Conservation (phyloP, 257 asterid species). For the Penstemon eatonii region DNA sequence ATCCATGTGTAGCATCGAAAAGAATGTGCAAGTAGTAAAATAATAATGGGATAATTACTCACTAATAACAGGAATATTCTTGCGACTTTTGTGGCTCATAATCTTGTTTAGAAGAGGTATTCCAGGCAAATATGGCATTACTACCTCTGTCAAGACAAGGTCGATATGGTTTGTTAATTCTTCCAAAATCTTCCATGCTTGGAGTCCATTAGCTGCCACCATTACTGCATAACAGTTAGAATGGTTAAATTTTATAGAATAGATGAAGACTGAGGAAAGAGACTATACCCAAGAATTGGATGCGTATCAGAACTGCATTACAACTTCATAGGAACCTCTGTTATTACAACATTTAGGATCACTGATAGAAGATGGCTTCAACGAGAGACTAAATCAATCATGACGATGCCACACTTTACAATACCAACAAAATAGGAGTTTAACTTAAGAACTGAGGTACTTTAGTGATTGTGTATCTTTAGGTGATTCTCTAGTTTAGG, state of each 20-base stretch:
- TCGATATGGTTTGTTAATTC: constrained; percentile 70
- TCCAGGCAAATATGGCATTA: constrained; percentile 76
- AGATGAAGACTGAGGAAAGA: background rate
- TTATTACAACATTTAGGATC: too few species aligned
- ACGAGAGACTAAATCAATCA: too few species aligned
- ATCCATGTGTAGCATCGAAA: constrained; percentile 4
- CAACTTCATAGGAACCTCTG: too few species aligned
- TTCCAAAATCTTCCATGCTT: constrained; percentile 88
- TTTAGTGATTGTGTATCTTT: too few species aligned
- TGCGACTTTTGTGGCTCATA: constrained; percentile 79
- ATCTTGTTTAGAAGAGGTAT: constrained; percentile 77
- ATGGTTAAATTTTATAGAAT: background rate
- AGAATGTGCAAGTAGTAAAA: background rate
- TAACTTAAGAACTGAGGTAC: too few species aligned
- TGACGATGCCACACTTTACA: too few species aligned
- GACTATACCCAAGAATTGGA: background rate
- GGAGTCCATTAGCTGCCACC: constrained; percentile 76
- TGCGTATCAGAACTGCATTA: too few species aligned
- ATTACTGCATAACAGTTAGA: constrained; percentile 50
- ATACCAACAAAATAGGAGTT: too few species aligned
- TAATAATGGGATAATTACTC: constrained; percentile 38
- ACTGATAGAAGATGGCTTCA: too few species aligned
- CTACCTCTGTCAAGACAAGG: constrained; percentile 79
- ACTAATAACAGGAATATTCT: constrained; percentile 84
- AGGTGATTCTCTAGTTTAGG: too few species aligned